Conservation (phyloP, 2,329 filamentous ascomycete species). For the Neonectria sp. region DNA sequence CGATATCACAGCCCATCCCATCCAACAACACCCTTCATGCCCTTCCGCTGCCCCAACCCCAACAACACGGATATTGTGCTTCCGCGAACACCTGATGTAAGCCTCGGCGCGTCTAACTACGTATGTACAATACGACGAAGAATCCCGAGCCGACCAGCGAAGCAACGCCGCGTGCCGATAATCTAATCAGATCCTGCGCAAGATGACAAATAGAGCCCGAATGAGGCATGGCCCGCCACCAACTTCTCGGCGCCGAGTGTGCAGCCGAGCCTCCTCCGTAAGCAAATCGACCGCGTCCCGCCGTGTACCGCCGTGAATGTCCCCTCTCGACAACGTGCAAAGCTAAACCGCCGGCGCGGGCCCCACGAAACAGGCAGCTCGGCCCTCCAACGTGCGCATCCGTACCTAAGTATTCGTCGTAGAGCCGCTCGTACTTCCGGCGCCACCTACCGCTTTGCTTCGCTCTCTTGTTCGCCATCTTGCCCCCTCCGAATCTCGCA, state of each 20-base stretch:
- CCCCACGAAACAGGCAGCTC: slow-evolving; percentile 12
- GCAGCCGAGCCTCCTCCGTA: slow-evolving; percentile 38
- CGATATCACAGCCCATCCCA: slow-evolving; percentile 7
- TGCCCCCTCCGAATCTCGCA: slow-evolving; percentile 20
- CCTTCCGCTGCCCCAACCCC: not conserved
- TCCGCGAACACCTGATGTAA: slow-evolving; percentile 24
- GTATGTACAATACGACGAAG: slow-evolving; percentile 2
- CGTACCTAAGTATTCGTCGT: not conserved
- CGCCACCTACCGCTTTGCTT: slow-evolving; percentile 10
- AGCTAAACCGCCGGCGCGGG: slow-evolving; percentile 9
- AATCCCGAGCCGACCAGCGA: not conserved
- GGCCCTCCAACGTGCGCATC: slow-evolving; percentile 14
- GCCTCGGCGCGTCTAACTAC: slow-evolving; percentile 14
- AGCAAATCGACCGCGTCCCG: slow-evolving; percentile 18
- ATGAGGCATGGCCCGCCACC: slow-evolving; percentile 15
- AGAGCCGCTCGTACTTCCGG: not conserved
- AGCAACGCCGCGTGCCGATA: slow-evolving; percentile 16
- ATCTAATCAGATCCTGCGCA: slow-evolving; percentile 44
- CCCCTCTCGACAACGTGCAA: not conserved
- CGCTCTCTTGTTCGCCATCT: not conserved
- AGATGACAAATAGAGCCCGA: slow-evolving; percentile 40
- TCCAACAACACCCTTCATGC: slow-evolving; percentile 6
- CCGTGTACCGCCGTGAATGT: slow-evolving; percentile 11
- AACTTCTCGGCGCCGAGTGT: slow-evolving; percentile 39
- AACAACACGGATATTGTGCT: slow-evolving; percentile 17